A percentile compares a stretch with the other conserved stretches of the same genome.
Conservation (phyloP, 1,284 basidiomycete species). For the Trametes versicolor region DNA sequence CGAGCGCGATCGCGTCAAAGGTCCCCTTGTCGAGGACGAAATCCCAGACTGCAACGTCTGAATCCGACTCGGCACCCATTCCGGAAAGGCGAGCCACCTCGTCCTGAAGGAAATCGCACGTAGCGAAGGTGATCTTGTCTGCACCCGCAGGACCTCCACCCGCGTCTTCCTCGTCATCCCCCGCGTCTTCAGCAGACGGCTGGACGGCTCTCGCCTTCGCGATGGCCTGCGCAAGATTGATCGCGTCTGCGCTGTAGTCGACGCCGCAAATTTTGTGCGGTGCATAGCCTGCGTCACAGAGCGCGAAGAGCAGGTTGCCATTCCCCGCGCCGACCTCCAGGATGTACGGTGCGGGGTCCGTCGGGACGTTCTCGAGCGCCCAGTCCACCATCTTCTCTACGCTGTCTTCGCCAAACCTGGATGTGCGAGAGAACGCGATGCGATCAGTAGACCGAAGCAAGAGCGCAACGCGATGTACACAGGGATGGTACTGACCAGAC, state of each 20-base stretch:
- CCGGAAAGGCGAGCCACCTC: slow-evolving; percentile 46
- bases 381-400: slow-evolving; percentile 86
- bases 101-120: slow-evolving; percentile 69
- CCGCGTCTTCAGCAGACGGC: slow-evolving; percentile 12
- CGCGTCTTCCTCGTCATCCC: slow-evolving; percentile 8
- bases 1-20: slow-evolving; percentile 88
- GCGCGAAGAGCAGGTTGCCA: slow-evolving; percentile 82
- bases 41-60: slow-evolving; percentile 58
- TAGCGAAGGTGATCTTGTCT: slow-evolving; percentile 57
- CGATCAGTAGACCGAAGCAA: background rate
- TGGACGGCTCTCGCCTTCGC: slow-evolving; percentile 51
- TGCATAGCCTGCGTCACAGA: slow-evolving; percentile 74
- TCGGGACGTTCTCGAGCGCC: slow-evolving; percentile 61
- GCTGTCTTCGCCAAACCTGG: slow-evolving; percentile 86
- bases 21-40: slow-evolving; percentile 84
- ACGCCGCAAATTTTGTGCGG: slow-evolving; percentile 70
- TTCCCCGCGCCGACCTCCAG: slow-evolving; percentile 89
- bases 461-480: background rate
- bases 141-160: slow-evolving; percentile 12
- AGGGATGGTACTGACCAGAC: slow-evolving; percentile 68
- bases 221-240: slow-evolving; percentile 66
- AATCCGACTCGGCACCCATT: slow-evolving; percentile 20
- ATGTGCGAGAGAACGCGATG: background rate
- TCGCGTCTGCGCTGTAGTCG: slow-evolving; percentile 84
- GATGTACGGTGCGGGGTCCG: slow-evolving; percentile 56